A percentile compares a stretch with the other conserved stretches of the same genome.
Evolutionary conservation across 768 basidiomycete species (phyloP).

Genomic region (Thelephora aurantiotincta): DNA sequence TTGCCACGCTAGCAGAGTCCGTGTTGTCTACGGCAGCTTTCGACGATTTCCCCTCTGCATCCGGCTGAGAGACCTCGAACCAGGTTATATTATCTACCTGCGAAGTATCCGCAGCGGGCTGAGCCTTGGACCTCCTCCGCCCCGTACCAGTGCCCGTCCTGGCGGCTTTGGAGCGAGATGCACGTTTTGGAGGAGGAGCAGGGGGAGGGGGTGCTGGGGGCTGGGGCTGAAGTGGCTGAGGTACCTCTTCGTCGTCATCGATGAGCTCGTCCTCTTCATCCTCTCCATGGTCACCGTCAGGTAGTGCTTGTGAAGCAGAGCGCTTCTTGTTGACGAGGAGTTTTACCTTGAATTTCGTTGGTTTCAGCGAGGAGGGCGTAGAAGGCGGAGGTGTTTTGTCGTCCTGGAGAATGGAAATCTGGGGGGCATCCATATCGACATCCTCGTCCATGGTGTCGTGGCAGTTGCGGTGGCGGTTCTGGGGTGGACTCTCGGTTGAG

Average conservation of each 20-base stretch:
- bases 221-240: slow-evolving; percentile 9
- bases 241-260: slow-evolving; percentile 44
- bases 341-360: slow-evolving; percentile 34
- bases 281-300: slow-evolving; percentile 46
- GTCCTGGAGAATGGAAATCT: slow-evolving; percentile 65
- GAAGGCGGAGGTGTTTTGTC: slow-evolving; percentile 58
- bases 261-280: slow-evolving; percentile 67
- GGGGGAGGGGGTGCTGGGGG: slow-evolving; percentile 5
- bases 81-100: neutral
- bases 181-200: slow-evolving; percentile 10
- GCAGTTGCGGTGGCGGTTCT: slow-evolving; percentile 3
- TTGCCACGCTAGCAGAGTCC: slow-evolving; percentile 4
- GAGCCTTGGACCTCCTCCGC: slow-evolving; percentile 1
- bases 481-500: neutral
- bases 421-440: slow-evolving; percentile 66
- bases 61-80: neutral
- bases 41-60: neutral
- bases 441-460: slow-evolving; percentile 24
- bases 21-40: slow-evolving; percentile 3
- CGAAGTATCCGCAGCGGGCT: neutral
- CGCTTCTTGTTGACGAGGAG: slow-evolving; percentile 32
- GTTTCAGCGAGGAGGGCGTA: slow-evolving; percentile 14
- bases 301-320: slow-evolving; percentile 21
- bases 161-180: slow-evolving; percentile 29
- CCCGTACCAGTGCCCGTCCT: slow-evolving; percentile 19